phyloP scores from a whole-genome alignment of 345 rosid species.

The Geranium rotundifolium region DNA sequence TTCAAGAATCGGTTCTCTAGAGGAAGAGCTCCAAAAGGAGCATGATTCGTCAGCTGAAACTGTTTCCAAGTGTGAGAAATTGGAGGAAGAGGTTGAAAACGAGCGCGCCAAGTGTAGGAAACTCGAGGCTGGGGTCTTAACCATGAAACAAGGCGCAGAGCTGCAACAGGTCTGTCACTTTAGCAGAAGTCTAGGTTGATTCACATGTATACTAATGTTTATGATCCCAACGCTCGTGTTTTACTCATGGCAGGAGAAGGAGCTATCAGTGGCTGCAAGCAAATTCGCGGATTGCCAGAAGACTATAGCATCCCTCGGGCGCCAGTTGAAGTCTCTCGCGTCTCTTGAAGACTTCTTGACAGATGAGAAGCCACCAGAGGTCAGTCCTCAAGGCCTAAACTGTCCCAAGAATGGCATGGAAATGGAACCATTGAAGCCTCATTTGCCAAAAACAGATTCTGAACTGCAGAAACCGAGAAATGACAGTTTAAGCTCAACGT shows the following conservation, averaged over 20 bases:
- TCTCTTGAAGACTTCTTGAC: conserved; percentile 43
- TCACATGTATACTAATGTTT: too few relatives aligned
- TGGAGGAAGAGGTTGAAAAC: conserved; percentile 21
- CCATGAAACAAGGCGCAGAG: conserved; percentile 36
- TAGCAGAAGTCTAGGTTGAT: neutral
- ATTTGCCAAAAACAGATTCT: neutral
- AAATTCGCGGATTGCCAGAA: conserved; percentile 79
- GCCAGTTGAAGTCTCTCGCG: conserved; percentile 50
- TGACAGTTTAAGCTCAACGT: too few relatives aligned
- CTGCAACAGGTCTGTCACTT: conserved; percentile 20
- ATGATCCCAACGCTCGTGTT: neutral
- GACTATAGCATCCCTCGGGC: conserved; percentile 66
- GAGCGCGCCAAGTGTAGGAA: conserved; percentile 18
- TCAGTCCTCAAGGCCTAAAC: too few relatives aligned
- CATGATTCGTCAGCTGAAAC: neutral
- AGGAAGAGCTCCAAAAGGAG: conserved; percentile 17
- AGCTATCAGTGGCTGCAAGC: conserved; percentile 54
- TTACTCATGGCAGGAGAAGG: conserved; percentile 41
- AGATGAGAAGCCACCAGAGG: conserved; percentile 8
- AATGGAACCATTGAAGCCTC: neutral
- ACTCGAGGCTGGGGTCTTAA: conserved; percentile 40
- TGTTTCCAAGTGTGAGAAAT: neutral
- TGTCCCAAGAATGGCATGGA: neutral
- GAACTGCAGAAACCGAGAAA: too few relatives aligned
- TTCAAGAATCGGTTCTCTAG: conserved; percentile 33